These are phyloP conservation scores for Starmera quercuum DNA, from an alignment of 805 yeast genomes.

Conservation along the genomic window DNA sequence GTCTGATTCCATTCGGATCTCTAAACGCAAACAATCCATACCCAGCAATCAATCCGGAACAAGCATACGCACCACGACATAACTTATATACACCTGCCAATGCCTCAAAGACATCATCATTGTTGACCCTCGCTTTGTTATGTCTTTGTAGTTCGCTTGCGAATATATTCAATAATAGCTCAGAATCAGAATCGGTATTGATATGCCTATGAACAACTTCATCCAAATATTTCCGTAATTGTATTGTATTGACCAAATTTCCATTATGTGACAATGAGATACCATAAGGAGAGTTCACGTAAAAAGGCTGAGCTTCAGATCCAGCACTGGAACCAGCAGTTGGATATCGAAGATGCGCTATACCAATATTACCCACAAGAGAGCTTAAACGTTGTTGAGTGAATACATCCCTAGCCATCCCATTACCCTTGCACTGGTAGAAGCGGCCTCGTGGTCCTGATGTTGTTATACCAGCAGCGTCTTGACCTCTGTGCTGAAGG, in stretches of 20 bases:
- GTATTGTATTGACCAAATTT: conserved; percentile 81
- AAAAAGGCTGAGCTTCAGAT: conserved; percentile 97
- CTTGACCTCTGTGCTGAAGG: conserved; percentile 96
- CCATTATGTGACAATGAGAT: conserved; percentile 89
- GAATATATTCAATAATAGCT: conserved; percentile 79
- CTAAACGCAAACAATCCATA: conserved; percentile 93
- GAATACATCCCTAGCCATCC: conserved; percentile 97
- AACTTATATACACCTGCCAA: conserved; percentile 70
- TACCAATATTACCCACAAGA: conserved; percentile 89
- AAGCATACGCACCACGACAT: conserved; percentile 96
- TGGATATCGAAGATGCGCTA: conserved; percentile 92
- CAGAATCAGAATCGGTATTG: conserved; percentile 95
- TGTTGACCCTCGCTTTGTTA: conserved; percentile 89
- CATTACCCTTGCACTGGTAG: conserved; percentile 97
- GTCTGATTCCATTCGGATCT: conserved; percentile 96
- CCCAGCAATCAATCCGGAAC: conserved; percentile 92
- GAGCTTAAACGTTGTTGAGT: conserved; percentile 72
- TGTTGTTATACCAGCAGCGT: conserved; percentile 98
- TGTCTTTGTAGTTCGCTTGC: conserved; percentile 88
- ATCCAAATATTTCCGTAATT: conserved; percentile 73
- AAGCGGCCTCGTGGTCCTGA: conserved; percentile 91
- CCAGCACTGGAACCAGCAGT: conserved; percentile 96
- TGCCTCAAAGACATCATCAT: conserved; percentile 82
- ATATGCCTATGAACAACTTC: conserved; percentile 94
- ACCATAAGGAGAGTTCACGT: conserved; percentile 96